Evolutionary conservation across 1,284 basidiomycete genomes (phyloP).

Genomic region (Stygiomarasmius scandens): DNA sequence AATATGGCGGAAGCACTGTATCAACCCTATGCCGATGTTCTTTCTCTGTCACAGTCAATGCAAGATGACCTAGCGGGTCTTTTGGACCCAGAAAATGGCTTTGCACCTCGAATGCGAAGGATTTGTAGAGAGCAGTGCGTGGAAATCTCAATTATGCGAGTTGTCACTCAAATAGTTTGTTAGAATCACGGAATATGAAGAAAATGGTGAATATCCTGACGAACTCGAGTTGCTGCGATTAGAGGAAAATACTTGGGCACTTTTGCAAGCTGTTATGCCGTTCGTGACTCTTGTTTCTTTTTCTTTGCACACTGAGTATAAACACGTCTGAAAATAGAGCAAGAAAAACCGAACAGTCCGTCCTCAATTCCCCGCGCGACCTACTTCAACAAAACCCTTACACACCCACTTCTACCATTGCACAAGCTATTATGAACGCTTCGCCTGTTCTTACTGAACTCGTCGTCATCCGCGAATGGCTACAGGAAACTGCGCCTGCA

Average conservation of each 20-base stretch:
- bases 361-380: slow-evolving; percentile 48
- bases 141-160: neutral
- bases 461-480: slow-evolving; percentile 80
- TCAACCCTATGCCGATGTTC: slow-evolving; percentile 64
- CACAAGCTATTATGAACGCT: slow-evolving; percentile 66
- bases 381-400: slow-evolving; percentile 74
- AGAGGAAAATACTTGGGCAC: slow-evolving; percentile 82
- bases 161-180: slow-evolving; percentile 1
- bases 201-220: slow-evolving; percentile 41
- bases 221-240: slow-evolving; percentile 67
- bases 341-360: slow-evolving; percentile 59
- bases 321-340: slow-evolving; percentile 40
- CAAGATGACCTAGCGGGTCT: slow-evolving; percentile 63
- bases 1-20: slow-evolving; percentile 49
- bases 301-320: neutral
- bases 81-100: slow-evolving; percentile 66
- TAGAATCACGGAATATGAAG: slow-evolving; percentile 57
- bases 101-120: slow-evolving; percentile 66
- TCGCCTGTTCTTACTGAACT: slow-evolving; percentile 69
- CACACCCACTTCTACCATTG: slow-evolving; percentile 73
- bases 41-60: slow-evolving; percentile 56
- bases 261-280: slow-evolving; percentile 77
- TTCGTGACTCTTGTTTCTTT: slow-evolving; percentile 30
- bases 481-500: slow-evolving; percentile 69
- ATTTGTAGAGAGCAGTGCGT: slow-evolving; percentile 68